Evolutionary conservation across 257 asterid genomes (phyloP).

Genomic region (Primulina huaijiensis): DNA sequence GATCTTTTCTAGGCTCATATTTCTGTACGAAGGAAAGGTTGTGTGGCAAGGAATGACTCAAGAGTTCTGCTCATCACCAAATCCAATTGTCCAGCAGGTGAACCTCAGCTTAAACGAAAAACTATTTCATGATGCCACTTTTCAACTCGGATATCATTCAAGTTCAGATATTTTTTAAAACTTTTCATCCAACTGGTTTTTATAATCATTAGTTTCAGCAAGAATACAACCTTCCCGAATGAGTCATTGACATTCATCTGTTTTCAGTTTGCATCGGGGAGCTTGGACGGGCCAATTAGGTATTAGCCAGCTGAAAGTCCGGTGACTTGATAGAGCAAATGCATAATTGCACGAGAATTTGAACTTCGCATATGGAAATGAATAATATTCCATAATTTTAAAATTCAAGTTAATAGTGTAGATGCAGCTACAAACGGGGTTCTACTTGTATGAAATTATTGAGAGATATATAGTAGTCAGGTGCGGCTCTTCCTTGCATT

Average conservation of each 20-base stretch:
- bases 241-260: too few relatives aligned
- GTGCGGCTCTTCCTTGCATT: too few relatives aligned
- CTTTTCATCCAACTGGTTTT: background rate
- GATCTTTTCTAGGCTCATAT: conserved; percentile 51
- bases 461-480: too few relatives aligned
- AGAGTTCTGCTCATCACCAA: conserved; percentile 71
- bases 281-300: conserved; percentile 92
- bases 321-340: background rate
- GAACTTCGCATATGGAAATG: too few relatives aligned
- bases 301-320: conserved; percentile 38
- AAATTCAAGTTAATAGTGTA: too few relatives aligned
- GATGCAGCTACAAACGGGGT: too few relatives aligned
- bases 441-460: too few relatives aligned
- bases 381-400: too few relatives aligned
- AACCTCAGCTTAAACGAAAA: conserved; percentile 13
- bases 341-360: background rate
- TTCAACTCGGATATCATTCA: conserved; percentile 7
- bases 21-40: conserved; percentile 83
- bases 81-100: conserved; percentile 51
- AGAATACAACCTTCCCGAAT: background rate
- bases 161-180: too few relatives aligned
- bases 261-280: conserved; percentile 61
- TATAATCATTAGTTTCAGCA: conserved; percentile 13
- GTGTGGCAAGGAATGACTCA: conserved; percentile 98
- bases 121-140: background rate